These are phyloP conservation scores for Fusarium sp. DNA, from an alignment of 2,329 filamentous ascomycete genomes.

Conservation along the genomic window DNA sequence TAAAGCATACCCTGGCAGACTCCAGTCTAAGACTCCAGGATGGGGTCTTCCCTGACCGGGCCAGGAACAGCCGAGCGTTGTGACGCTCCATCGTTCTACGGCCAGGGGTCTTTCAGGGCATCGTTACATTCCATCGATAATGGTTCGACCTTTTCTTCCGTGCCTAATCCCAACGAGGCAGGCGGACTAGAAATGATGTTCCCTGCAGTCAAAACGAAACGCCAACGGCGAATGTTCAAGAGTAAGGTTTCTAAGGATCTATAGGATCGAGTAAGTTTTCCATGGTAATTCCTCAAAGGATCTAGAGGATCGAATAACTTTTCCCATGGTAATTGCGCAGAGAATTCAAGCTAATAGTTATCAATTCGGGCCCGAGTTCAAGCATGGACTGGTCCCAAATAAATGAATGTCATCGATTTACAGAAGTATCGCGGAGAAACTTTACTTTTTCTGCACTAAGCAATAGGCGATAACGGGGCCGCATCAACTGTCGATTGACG, in stretches of 20 bases:
- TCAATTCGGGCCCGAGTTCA: neutral
- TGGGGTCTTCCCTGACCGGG: conserved; percentile 6
- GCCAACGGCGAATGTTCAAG: conserved; percentile 1
- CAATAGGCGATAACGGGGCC: conserved; percentile 9
- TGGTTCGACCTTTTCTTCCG: conserved; percentile 16
- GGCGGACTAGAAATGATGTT: conserved; percentile 1
- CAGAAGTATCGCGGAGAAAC: neutral
- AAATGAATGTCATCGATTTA: neutral
- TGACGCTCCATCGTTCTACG: conserved; percentile 24
- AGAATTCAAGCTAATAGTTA: neutral
- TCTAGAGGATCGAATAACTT: neutral
- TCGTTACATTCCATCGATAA: conserved; percentile 17
- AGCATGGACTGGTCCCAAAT: conserved; percentile 8
- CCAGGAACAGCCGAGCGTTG: conserved; percentile 1
- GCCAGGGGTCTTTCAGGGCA: conserved; percentile 15
- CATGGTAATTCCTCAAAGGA: neutral
- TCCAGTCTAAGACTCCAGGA: conserved; percentile 2
- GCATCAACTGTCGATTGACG: neutral
- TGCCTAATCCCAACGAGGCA: conserved; percentile 18
- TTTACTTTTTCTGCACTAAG: conserved; percentile 5
- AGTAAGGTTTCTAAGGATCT: neutral
- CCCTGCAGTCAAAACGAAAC: conserved; percentile 25
- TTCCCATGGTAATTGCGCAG: neutral
- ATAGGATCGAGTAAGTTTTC: neutral
- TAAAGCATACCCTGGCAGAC: conserved; percentile 13